Evolutionary conservation across 2,329 filamentous ascomycete species (phyloP).

Genomic region (Neofusicoccum cordaticola): DNA sequence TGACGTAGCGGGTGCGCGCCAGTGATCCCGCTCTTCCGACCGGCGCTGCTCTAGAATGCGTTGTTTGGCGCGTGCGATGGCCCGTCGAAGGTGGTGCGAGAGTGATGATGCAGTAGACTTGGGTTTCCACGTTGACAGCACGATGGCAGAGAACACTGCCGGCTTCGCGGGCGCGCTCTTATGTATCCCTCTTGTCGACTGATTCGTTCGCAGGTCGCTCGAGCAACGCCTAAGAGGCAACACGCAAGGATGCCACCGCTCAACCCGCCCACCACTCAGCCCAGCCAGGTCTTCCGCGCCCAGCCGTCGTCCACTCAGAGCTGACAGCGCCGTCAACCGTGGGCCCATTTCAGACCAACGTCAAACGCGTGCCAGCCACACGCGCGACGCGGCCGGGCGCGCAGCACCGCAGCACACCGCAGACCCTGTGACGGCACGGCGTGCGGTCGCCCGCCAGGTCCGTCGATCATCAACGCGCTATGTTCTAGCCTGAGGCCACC

Average conservation of each 20-base stretch:
- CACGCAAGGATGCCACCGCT: not conserved
- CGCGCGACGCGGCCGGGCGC: not conserved
- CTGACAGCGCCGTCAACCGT: not conserved
- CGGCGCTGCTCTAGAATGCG: not conserved
- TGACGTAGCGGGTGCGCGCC: constrained; percentile 5
- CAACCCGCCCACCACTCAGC: not conserved
- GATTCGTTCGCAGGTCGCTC: constrained; percentile 6
- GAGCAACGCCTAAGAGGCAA: constrained; percentile 9
- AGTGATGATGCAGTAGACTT: not conserved
- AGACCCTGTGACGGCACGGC: constrained; percentile 7
- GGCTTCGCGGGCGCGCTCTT: not conserved
- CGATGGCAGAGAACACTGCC: not conserved
- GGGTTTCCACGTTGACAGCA: not conserved
- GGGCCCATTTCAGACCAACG: not conserved
- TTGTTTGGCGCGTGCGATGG: not conserved
- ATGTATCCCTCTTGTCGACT: not conserved
- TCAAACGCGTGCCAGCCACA: constrained; percentile 1
- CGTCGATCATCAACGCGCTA: not conserved
- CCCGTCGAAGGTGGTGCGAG: not conserved
- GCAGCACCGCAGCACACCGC: not conserved
- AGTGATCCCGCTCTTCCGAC: not conserved
- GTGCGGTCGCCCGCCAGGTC: not conserved
- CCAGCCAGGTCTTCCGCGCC: not conserved
- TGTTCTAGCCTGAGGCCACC: constrained; percentile 6
- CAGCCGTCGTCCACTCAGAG: not conserved